phyloP scores from a whole-genome alignment of 2,329 filamentous ascomycete genomes.

The Nigrospora oryzae region DNA sequence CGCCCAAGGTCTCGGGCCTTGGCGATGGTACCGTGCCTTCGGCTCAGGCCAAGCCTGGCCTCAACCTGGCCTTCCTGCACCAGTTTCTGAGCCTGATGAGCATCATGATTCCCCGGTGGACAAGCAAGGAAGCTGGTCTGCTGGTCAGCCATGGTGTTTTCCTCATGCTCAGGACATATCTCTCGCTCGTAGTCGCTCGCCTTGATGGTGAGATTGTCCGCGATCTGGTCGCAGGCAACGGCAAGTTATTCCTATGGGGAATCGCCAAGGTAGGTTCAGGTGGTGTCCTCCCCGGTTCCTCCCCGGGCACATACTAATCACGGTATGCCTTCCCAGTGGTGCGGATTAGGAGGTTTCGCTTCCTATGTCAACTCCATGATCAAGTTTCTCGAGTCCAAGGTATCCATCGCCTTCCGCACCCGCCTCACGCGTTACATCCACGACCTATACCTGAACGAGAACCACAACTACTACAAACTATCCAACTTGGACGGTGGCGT shows the following conservation, averaged over 20 bases:
- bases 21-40: slow-evolving; percentile 71
- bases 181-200: slow-evolving; percentile 86
- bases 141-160: slow-evolving; percentile 85
- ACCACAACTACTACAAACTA: slow-evolving; percentile 93
- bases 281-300: background rate
- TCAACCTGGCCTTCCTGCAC: slow-evolving; percentile 93
- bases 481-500: slow-evolving; percentile 88
- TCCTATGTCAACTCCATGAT: slow-evolving; percentile 99
- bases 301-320: slow-evolving; percentile 6
- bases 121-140: slow-evolving; percentile 89
- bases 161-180: slow-evolving; percentile 83
- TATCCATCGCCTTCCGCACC: slow-evolving; percentile 95
- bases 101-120: slow-evolving; percentile 95
- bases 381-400: slow-evolving; percentile 95
- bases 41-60: slow-evolving; percentile 81
- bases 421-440: slow-evolving; percentile 93
- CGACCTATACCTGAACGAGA: slow-evolving; percentile 90
- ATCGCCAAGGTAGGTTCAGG: slow-evolving; percentile 58
- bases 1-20: slow-evolving; percentile 73
- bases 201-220: slow-evolving; percentile 94
- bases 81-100: slow-evolving; percentile 94
- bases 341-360: slow-evolving; percentile 83
- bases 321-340: slow-evolving; percentile 50
- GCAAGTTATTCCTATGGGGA: slow-evolving; percentile 78
- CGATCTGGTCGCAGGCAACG: slow-evolving; percentile 91